Percentiles rank a stretch among this genome's conserved stretches.
These are phyloP conservation scores for Pseudopediastrum boryanum DNA, from an alignment of 139 green algal species.

Conservation along the genomic window DNA sequence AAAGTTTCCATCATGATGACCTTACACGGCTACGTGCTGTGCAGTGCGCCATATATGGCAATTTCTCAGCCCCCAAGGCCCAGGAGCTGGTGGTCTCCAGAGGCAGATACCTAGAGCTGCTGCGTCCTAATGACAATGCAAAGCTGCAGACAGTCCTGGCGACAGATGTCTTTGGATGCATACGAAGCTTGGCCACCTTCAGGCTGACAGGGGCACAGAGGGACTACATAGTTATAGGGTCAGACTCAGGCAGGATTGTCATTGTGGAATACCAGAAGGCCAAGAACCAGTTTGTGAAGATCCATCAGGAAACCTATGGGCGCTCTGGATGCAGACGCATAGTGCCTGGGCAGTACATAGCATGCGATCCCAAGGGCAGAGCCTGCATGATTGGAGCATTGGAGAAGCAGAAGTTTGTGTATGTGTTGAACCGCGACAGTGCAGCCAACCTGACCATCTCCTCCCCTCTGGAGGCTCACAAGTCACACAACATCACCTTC, in stretches of 20 bases:
- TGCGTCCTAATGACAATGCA: constrained; percentile 92
- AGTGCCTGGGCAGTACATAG: constrained; percentile 94
- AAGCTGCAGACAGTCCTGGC: constrained; percentile 71
- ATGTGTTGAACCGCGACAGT: constrained; percentile 96
- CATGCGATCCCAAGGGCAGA: constrained; percentile 92
- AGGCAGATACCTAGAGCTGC: constrained; percentile 94
- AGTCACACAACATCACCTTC: constrained; percentile 88
- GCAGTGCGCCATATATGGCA: constrained; percentile 92
- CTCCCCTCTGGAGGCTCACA: constrained; percentile 97
- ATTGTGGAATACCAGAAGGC: constrained; percentile 93
- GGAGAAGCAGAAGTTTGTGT: constrained; percentile 99
- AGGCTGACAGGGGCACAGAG: constrained; percentile 84
- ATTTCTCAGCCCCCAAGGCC: constrained; percentile 93
- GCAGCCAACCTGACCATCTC: constrained; percentile 96
- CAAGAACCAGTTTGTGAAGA: constrained; percentile 87
- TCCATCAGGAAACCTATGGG: constrained; percentile 98
- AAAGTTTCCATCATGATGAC: background rate
- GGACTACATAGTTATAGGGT: constrained; percentile 93
- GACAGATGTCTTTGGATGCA: constrained; percentile 88
- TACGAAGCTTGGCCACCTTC: constrained; percentile 89
- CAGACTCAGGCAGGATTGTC: constrained; percentile 94
- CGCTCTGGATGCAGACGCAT: constrained; percentile 92
- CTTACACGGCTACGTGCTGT: background rate
- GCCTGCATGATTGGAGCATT: constrained; percentile 93
- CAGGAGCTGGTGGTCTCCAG: constrained; percentile 94